These are phyloP conservation scores for Colletotrichum kahawae DNA, from an alignment of 2,329 filamentous ascomycete genomes.

Conservation along the genomic window DNA sequence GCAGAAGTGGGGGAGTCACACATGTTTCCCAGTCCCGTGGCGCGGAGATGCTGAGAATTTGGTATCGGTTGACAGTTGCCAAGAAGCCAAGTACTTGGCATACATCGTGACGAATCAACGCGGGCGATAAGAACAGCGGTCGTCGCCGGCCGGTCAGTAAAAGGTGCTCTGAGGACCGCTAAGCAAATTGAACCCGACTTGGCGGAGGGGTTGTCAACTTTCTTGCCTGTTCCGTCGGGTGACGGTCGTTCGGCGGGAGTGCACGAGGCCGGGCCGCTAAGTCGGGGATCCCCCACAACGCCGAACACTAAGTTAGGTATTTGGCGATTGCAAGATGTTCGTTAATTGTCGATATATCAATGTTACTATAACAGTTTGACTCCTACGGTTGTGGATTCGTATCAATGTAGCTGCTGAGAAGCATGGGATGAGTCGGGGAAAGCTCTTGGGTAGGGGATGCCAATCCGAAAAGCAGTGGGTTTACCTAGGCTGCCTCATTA, in stretches of 20 bases:
- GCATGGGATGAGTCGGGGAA: neutral
- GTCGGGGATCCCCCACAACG: neutral
- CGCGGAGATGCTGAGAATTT: neutral
- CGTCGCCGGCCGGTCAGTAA: neutral
- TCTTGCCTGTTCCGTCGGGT: conserved; percentile 12
- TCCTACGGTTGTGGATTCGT: neutral
- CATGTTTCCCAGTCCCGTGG: neutral
- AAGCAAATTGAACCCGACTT: neutral
- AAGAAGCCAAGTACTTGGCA: conserved; percentile 13
- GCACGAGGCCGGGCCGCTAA: neutral
- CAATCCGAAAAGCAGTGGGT: no score
- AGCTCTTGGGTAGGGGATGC: no score
- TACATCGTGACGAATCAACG: neutral
- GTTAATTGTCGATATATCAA: neutral
- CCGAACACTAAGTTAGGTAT: fast-evolving
- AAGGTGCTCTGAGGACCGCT: neutral
- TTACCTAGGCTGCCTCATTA: neutral
- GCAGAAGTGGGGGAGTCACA: neutral
- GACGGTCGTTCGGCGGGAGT: neutral
- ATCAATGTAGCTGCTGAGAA: neutral
- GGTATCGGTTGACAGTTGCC: neutral
- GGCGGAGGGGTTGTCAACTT: neutral
- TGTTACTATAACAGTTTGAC: no score
- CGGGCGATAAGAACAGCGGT: neutral
- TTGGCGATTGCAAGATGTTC: fast-evolving